Base-by-base conservation (phyloP, 805 yeast genomes). In the Teunomyces kruisii region DNA sequence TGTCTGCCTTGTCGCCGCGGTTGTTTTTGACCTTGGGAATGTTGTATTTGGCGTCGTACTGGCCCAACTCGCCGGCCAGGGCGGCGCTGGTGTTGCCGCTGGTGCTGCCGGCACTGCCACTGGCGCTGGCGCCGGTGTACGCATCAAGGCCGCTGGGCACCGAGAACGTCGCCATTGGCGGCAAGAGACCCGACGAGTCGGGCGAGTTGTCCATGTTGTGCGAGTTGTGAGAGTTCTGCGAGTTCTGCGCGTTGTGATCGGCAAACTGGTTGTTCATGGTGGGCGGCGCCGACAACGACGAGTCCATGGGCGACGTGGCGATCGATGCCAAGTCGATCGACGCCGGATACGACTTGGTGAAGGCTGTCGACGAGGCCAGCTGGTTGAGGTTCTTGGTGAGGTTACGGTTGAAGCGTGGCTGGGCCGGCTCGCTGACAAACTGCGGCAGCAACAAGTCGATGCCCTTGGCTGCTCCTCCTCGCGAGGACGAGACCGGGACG, bases 241-340 rank as follows among this genome's bases (percentile, higher is more conserved):
- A n/a, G n/a, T n/a, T n/a, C n/a, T n/a, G n/a, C n/a, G n/a, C n/a
- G n/a, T n/a, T n/a, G n/a, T n/a, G n/a, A n/a, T n/a, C n/a, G 22
- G 3, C 6, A 6, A 19, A 19, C 14, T 32, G 47, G 9, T 42
- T 32, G 9, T 42, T 32, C 26, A 46, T 15, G 12, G 48, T 50
- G n/a, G 54, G 31, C 4, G 53, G 47, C 9, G 50, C 49, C 14
- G 53, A 41, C 27, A 49, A 35, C 10, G 48, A 42, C 26, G 46
- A 48, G 30, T 50, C 49, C 43, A 49, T 37, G 19, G 59, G 60
- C 40, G 59, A 46, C 14, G 59, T 50, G n/a, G 82, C 79, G 45
- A 78, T 77, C 24, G 78, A 71, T n/a, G 82, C 76, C 42, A 81
- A 62, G 55, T 80, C 80, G 28, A 77, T 68, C 7, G 80, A 71